phyloP scores from a whole-genome alignment of 2,329 filamentous ascomycete species.

The Cytospora paraplurivora region DNA sequence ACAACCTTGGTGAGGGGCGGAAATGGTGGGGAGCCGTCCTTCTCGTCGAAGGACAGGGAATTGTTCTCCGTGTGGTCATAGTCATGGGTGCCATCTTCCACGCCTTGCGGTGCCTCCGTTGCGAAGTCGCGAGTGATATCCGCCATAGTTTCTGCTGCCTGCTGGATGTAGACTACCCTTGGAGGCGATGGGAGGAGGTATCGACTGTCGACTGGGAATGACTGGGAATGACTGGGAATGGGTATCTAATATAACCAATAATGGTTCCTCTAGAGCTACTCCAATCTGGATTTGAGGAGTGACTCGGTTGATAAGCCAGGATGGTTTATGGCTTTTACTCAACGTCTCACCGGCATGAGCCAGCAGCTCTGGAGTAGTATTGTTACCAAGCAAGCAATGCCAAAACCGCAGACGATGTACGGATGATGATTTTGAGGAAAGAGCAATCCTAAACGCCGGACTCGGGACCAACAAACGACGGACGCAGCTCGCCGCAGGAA shows the following conservation, averaged over 20 bases:
- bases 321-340: background rate
- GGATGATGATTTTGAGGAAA: background rate
- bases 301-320: background rate
- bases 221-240: background rate
- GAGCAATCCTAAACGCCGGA: background rate
- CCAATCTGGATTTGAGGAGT: background rate
- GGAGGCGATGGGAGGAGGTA: background rate
- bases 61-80: conserved; percentile 13
- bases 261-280: background rate
- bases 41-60: conserved; percentile 13
- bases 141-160: conserved; percentile 1
- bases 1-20: background rate
- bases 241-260: background rate
- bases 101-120: background rate
- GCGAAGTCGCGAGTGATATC: conserved; percentile 7
- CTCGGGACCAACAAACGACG: background rate
- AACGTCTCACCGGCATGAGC: background rate
- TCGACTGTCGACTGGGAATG: background rate
- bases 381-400: background rate
- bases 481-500: background rate
- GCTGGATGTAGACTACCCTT: background rate
- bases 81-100: background rate
- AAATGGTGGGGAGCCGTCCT: conserved; percentile 8
- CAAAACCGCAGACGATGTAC: background rate
- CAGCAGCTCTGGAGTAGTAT: background rate